Evolutionary conservation across 768 basidiomycete genomes (phyloP), one percentile per base, ranked within the genome.

Genomic region (Phallus indusiatus): DNA sequence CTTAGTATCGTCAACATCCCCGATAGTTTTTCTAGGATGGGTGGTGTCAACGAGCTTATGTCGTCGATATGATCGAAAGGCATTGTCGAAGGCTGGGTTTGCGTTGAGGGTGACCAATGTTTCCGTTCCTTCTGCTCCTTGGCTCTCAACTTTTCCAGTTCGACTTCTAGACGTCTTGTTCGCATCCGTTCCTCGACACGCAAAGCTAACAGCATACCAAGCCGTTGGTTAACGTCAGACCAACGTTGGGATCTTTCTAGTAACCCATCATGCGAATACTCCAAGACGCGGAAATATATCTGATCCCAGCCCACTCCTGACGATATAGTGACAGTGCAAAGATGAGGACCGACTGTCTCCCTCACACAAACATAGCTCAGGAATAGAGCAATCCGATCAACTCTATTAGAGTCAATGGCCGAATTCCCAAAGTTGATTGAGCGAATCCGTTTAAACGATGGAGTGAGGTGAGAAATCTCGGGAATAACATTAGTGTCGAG

Each of bases 341-440:
- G n/a, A 37, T 17, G 8, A 48, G 28, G 11, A 17, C n/a, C 17
- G 12, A 16, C 28, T 3, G 42, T 21, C n/a, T 24, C 8, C 21
- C 24, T 34, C 3, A 81, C 78, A 36, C 77, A 75, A 2, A 86
- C 63, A n/a, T 74, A 75, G 62, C 78, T 79, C 55, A 85, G 71
- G 63, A 79, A 83, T 16, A 80, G 71, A 14, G 83, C 76, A 33
- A 79, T 75, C 0, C 74, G 63, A 1, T 71, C 74, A 2, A 74
- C 66, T 16, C 50, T 53, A n/a, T 51, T 49, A 11, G 79, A 75
- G 1, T 64, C 50, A 28, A 81, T 75, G 53, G 68, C 67, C 16
- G 82, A 83, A 0, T 80, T 74, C 0, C 83, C 83, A 62, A 84
- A 68, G 14, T 74, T 74, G 8, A 86, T 68, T 12, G 63, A 61